Conservation (phyloP, 2,329 filamentous ascomycete genomes). For the Cadophora sp. region DNA sequence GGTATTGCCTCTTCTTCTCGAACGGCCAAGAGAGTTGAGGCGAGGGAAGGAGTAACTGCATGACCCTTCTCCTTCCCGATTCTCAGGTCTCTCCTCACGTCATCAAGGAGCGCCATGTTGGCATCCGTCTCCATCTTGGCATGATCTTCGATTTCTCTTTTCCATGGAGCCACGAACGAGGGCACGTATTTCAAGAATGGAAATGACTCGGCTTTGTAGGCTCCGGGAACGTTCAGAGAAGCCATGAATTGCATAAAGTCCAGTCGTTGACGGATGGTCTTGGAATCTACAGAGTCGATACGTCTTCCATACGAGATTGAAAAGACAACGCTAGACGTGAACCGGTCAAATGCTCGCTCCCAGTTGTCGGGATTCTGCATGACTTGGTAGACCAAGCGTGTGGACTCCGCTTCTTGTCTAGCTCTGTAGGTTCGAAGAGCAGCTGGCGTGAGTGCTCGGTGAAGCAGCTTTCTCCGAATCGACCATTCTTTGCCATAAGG, state of each 20-base stretch:
- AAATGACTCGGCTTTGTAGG: slow-evolving; percentile 47
- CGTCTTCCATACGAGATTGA: slow-evolving; percentile 58
- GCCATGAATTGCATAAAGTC: slow-evolving; percentile 56
- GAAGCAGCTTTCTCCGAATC: slow-evolving; percentile 50
- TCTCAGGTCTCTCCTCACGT: slow-evolving; percentile 41
- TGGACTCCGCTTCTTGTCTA: slow-evolving; percentile 56
- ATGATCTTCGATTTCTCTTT: slow-evolving; percentile 36
- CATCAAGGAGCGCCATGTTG: slow-evolving; percentile 40
- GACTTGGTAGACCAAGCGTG: slow-evolving; percentile 51
- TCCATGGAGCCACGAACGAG: slow-evolving; percentile 39
- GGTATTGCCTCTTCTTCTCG: slow-evolving; percentile 38
- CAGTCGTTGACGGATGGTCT: slow-evolving; percentile 54
- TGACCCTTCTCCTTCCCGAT: slow-evolving; percentile 35
- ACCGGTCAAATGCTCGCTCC: slow-evolving; percentile 54
- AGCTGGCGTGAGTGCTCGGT: slow-evolving; percentile 52
- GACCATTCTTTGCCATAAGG: slow-evolving; percentile 56
- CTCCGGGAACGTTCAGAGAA: slow-evolving; percentile 51
- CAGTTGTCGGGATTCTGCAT: slow-evolving; percentile 49
- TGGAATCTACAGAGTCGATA: slow-evolving; percentile 53
- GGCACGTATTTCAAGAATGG: slow-evolving; percentile 44
- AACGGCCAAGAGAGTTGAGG: slow-evolving; percentile 40
- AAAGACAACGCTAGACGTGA: slow-evolving; percentile 56
- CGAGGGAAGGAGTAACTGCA: slow-evolving; percentile 45
- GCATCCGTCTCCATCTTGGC: slow-evolving; percentile 32
- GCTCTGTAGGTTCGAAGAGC: slow-evolving; percentile 53